Evolutionary conservation across 1,284 basidiomycete genomes (phyloP).

Genomic region (Irpex sp.): DNA sequence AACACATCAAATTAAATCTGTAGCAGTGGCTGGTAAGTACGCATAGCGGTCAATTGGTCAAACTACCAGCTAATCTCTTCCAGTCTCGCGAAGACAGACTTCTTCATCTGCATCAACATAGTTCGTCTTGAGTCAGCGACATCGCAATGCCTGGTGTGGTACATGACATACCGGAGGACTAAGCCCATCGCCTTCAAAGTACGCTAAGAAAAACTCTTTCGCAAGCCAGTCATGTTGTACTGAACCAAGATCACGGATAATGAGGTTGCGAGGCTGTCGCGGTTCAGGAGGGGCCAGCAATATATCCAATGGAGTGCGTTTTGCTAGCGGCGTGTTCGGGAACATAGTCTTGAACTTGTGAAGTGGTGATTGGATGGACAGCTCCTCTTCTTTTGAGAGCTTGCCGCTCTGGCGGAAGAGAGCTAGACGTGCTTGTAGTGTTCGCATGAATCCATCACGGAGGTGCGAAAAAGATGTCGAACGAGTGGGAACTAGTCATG

Average conservation of each 20-base stretch:
- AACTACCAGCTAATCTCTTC: conserved; percentile 15
- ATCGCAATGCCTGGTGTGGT: too few species aligned
- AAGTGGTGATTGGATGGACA: conserved; percentile 56
- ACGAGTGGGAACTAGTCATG: conserved; percentile 68
- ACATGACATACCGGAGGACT: conserved; percentile 60
- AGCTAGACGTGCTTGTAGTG: conserved; percentile 65
- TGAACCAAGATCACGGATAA: conserved; percentile 70
- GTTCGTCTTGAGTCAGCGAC: too few species aligned
- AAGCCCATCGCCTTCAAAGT: conserved; percentile 66
- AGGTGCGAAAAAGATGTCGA: conserved; percentile 80
- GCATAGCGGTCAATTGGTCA: background rate
- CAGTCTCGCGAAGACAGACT: conserved; percentile 24
- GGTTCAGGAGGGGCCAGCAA: conserved; percentile 52
- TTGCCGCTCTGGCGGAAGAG: conserved; percentile 47
- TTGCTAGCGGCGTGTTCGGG: conserved; percentile 62
- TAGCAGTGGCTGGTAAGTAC: background rate
- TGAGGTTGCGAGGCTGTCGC: conserved; percentile 46
- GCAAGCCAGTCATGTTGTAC: conserved; percentile 74
- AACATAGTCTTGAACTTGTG: conserved; percentile 74
- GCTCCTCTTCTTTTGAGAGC: conserved; percentile 55
- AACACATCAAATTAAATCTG: too few species aligned
- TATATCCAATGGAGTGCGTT: conserved; percentile 66
- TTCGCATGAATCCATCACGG: conserved; percentile 81
- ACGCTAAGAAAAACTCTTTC: conserved; percentile 66
- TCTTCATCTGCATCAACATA: conserved; percentile 22